Base-by-base conservation (phyloP, 768 basidiomycete genomes). In the Royoungia palumana region DNA sequence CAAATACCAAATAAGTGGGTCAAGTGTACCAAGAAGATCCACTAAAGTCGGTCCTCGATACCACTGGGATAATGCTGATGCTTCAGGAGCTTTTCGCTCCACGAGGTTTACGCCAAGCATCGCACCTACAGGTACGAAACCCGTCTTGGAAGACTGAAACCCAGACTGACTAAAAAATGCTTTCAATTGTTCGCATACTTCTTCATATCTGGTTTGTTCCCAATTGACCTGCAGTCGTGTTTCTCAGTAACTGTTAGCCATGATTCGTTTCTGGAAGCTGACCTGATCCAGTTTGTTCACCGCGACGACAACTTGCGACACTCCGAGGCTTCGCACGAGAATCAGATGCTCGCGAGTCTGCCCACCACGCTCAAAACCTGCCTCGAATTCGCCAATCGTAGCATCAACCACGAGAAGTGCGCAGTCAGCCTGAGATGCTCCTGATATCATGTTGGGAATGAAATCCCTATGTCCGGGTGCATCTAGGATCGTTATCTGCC, bases 401-500 rank as follows among this genome's bases (percentile, higher is more conserved):
- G 94, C 85, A 65, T 96, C 96, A 22, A 99, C 84, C 4, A 98
- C 94, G 19, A 98, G 81, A 8, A 98, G 69, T 0, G 96, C 93
- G 40, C 91, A 91, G 57, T 98, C 96, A 0, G 95, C 96, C 68
- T 97, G 96, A 2, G 94, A 85, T 7, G 96, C 95, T 1, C 96
- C 96, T 0, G 94, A 97, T 44, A 99, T 99, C 95, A 98, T 98
- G 64, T 98, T 98, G 1, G 96, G 96, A 54, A 99, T 88, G 59
- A 98, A 98, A 62, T 99, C 96, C 56, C 85, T 87, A 69, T 99
- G 96, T 0, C 96, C 96, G 0, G 96, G 96, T 0, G 95, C 95
- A 60, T 99, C 96, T 25, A 99, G 79, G n/a, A 99, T 81, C 2
- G 93, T 96, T 56, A 98, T 83, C 54, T 83, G 79, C 42, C 88